Base-by-base conservation (phyloP, 192 early-diverging fungal genomes). In the Coemansia biformis region DNA sequence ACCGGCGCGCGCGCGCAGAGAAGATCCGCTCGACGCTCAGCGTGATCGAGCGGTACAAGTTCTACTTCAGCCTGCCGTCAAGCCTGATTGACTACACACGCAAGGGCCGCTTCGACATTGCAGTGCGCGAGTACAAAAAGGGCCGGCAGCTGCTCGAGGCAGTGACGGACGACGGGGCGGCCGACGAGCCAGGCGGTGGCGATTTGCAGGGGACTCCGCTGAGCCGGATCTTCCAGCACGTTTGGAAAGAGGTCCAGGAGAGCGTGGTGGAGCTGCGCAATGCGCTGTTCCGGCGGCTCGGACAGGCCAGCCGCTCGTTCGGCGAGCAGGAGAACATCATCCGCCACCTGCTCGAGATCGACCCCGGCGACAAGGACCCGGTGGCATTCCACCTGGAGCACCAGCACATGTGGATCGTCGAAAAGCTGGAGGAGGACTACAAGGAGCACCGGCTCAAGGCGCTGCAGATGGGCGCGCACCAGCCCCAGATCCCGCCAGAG, bases 61-160 rank as follows among this genome's bases (percentile, higher is more conserved):
- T 97, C 65, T 93, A 95, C 61, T 97, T 99, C 62, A 94, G 91
- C 55, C 61, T 99, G n/a, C 92, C 96, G 7, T 86, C 83, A 36
- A 89, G 80, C 29, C 70, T 99, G 15, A 80, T 83, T 38, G 89
- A 92, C 42, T 86, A 81, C 32, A 86, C 90, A 23, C 77, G 83
- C 48, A 85, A 89, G 81, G 89, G 80, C 42, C 88, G 89, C 57
- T 91, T 87, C 49, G 92, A 97, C 58, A 78, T 83, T 42, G 88
- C 88, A 1, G 91, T 96, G 17, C 82, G 92, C 21, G 92, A 96
- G 63, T 99, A 96, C 79, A 91, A 93, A 56, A 96, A 93, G 65
- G 96, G 96, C 26, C 85, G 87, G 47, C 82, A 84, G 55, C 63
- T 94, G 14, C 81, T 91, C 52, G 68, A 82, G 50, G 67, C 75